Evolutionary conservation across 768 basidiomycete species (phyloP).

Genomic region (Lactarius evosmus): DNA sequence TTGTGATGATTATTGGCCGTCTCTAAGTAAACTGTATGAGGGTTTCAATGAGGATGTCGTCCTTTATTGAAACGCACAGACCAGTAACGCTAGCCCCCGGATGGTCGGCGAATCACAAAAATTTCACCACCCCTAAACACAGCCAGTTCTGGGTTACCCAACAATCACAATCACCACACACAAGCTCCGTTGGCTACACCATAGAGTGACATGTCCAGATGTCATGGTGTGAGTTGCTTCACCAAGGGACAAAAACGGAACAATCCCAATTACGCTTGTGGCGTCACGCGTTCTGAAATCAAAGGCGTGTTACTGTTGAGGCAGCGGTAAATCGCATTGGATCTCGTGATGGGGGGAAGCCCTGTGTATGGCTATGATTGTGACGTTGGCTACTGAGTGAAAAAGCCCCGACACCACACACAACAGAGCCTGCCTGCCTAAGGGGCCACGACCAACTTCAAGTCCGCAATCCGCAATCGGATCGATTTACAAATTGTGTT

Average conservation of each 20-base stretch:
- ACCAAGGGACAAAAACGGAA: conserved; percentile 52
- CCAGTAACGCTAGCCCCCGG: conserved; percentile 55
- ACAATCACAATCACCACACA: conserved; percentile 68
- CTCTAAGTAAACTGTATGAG: conserved; percentile 13
- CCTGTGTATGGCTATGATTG: conserved; percentile 17
- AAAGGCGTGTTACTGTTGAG: conserved; percentile 61
- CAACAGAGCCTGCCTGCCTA: conserved; percentile 1
- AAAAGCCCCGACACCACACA: background rate
- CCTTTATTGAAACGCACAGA: conserved; percentile 16
- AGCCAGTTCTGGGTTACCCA: conserved; percentile 44
- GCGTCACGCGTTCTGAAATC: conserved; percentile 48
- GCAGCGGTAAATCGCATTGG: conserved; percentile 56
- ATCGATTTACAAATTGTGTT: background rate
- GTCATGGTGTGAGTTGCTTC: conserved; percentile 49
- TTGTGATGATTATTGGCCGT: conserved; percentile 13
- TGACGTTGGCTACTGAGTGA: conserved; percentile 24
- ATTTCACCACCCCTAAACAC: conserved; percentile 67
- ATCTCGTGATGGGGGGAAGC: conserved; percentile 39
- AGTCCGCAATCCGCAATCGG: background rate
- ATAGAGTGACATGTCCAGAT: conserved; percentile 53
- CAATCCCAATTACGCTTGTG: conserved; percentile 41
- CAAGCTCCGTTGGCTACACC: conserved; percentile 70
- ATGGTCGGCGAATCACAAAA: conserved; percentile 78
- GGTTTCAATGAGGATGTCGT: conserved; percentile 24
- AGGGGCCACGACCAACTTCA: conserved; percentile 1